Evolutionary conservation across 441 rosid species (phyloP).

Genomic region (Populus hybrid): DNA sequence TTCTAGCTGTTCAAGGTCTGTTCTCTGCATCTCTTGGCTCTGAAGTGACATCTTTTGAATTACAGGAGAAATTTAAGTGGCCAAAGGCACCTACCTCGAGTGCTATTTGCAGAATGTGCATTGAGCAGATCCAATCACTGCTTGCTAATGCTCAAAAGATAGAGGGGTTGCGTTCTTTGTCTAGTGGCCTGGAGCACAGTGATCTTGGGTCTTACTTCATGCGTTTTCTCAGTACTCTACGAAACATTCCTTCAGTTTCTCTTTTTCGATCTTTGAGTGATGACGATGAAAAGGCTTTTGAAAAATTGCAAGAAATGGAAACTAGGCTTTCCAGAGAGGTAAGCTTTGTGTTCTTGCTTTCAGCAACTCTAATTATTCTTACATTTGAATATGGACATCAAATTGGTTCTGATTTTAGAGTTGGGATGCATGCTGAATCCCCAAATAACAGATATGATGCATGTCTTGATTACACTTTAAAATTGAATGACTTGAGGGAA

Average conservation of each 20-base stretch:
- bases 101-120: constrained; percentile 76
- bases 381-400: neutral
- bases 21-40: constrained; percentile 91
- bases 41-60: constrained; percentile 93
- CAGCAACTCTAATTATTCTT: neutral
- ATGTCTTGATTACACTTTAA: neutral
- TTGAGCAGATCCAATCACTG: constrained; percentile 85
- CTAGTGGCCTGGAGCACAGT: constrained; percentile 51
- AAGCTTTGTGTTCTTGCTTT: neutral
- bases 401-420: neutral
- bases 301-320: constrained; percentile 70
- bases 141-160: constrained; percentile 74
- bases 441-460: neutral
- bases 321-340: constrained; percentile 75
- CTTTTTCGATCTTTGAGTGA: constrained; percentile 69
- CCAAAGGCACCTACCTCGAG: constrained; percentile 74
- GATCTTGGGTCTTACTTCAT: constrained; percentile 84
- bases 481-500: neutral
- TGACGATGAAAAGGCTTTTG: constrained; percentile 75
- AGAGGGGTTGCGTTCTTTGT: constrained; percentile 44
- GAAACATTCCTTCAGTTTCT: constrained; percentile 92
- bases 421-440: constrained; percentile 10
- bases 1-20: constrained; percentile 92
- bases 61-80: constrained; percentile 96
- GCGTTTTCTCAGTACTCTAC: constrained; percentile 77